Percentiles rank a stretch among this genome's conserved stretches.
Conservation (phyloP, 345 rosid genomes). For the Citrus sp. region DNA sequence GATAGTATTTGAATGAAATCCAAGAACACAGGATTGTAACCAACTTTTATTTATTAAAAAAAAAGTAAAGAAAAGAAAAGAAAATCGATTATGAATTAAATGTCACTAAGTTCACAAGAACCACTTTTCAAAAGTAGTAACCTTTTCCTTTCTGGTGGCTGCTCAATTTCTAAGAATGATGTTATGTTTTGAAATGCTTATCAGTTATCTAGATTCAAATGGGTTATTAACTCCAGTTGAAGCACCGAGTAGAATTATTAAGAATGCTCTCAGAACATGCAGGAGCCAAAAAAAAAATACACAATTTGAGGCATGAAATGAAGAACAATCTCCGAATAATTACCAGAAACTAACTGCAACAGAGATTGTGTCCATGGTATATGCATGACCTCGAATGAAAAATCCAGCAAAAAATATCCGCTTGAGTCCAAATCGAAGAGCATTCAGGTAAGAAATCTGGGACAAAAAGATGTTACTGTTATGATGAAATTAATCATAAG, state of each 20-base stretch:
- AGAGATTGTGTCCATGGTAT: constrained; percentile 80
- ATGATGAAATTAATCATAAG: not conserved
- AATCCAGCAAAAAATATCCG: constrained; percentile 79
- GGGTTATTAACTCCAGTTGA: not conserved
- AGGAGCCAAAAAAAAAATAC: not conserved
- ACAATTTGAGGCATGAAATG: not conserved
- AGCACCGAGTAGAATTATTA: not conserved
- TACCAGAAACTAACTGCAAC: constrained; percentile 82
- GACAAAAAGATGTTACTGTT: not conserved
- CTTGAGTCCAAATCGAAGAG: constrained; percentile 80
- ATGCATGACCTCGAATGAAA: constrained; percentile 68
- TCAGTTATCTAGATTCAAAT: not conserved
- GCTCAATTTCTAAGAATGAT: not conserved
- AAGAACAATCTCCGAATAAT: not conserved
- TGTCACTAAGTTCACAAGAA: not conserved
- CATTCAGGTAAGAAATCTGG: constrained; percentile 80
- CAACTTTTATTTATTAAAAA: not conserved
- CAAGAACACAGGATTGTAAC: not conserved
- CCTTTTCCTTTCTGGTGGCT: not conserved
- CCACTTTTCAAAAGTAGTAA: not conserved
- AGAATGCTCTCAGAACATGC: not conserved
- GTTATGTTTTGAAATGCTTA: not conserved
- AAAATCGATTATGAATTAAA: not conserved
- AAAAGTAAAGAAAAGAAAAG: too few species aligned
- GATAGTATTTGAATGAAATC: not conserved